Conservation (phyloP, 2,329 filamentous ascomycete genomes). For the Ophiocordyceps polyrhachis-furcata region DNA sequence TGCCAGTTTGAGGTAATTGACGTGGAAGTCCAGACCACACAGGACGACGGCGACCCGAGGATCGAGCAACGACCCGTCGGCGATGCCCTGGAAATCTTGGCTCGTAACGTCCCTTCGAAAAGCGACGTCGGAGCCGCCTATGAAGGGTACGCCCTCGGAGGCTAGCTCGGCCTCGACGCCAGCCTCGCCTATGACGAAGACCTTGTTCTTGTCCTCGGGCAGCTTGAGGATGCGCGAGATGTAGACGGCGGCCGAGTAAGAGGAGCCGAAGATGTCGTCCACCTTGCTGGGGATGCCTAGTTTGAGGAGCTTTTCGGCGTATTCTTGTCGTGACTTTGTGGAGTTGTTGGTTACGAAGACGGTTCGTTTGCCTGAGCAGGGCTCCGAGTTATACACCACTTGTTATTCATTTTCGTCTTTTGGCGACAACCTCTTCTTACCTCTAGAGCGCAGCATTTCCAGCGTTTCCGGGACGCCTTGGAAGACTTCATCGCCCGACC, state of each 20-base stretch:
- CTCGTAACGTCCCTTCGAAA: constrained; percentile 61
- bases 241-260: constrained; percentile 90
- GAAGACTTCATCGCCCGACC: constrained; percentile 87
- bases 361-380: constrained; percentile 77
- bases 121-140: constrained; percentile 71
- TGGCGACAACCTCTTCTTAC: too few relatives aligned
- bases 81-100: constrained; percentile 63
- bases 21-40: constrained; percentile 78
- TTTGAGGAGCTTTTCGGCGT: constrained; percentile 72
- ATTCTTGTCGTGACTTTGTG: constrained; percentile 84
- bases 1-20: constrained; percentile 85
- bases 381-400: too few relatives aligned
- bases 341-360: constrained; percentile 99
- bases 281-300: constrained; percentile 63
- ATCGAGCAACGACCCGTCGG: constrained; percentile 59
- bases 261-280: constrained; percentile 90
- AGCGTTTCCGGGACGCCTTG: constrained; percentile 73
- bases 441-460: constrained; percentile 62
- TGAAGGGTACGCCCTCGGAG: constrained; percentile 58
- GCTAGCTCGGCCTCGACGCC: constrained; percentile 81
- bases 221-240: constrained; percentile 81
- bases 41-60: constrained; percentile 81
- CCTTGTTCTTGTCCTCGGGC: constrained; percentile 65
- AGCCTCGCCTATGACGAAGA: constrained; percentile 80
- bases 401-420: too few relatives aligned